These are phyloP conservation scores for Penicillium malachiteum DNA, from an alignment of 495 filamentous ascomycete species.

Conservation along the genomic window DNA sequence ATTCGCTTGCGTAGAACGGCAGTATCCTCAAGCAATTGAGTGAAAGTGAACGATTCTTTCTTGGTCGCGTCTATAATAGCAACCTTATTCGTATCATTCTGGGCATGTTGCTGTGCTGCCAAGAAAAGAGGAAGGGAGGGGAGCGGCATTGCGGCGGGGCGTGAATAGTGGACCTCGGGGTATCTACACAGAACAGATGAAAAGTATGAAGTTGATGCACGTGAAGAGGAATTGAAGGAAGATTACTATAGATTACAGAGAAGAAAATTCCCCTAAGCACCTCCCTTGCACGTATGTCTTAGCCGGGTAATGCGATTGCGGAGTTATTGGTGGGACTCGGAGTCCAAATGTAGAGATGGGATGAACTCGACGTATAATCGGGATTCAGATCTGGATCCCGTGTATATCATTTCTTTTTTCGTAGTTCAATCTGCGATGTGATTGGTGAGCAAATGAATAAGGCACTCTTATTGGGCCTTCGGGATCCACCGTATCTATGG, in stretches of 20 bases:
- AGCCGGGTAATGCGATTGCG: not conserved
- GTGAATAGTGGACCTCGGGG: not conserved
- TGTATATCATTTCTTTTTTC: too few relatives aligned
- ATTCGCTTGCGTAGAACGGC: constrained; percentile 63
- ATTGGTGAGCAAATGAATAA: too few relatives aligned
- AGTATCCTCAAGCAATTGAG: constrained; percentile 74
- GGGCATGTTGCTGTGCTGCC: constrained; percentile 43
- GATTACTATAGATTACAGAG: too few relatives aligned
- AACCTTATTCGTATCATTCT: constrained; percentile 64
- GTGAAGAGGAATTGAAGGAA: not conserved
- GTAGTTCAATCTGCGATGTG: too few relatives aligned
- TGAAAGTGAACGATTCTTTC: constrained; percentile 72
- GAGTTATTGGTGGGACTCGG: not conserved
- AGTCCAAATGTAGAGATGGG: not conserved
- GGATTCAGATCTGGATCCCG: too few relatives aligned
- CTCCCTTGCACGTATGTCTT: not conserved
- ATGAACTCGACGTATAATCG: not conserved
- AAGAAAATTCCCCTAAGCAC: too few relatives aligned
- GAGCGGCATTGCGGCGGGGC: constrained; percentile 34
- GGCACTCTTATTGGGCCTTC: too few relatives aligned
- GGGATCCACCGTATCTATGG: too few relatives aligned
- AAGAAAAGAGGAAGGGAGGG: constrained; percentile 78
- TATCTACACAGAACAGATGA: too few relatives aligned
- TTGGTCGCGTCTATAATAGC: constrained; percentile 73
- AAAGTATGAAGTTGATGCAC: not conserved